These are phyloP conservation scores for Ogataea parapolymorpha DNA, from an alignment of 805 yeast genomes.

Conservation along the genomic window DNA sequence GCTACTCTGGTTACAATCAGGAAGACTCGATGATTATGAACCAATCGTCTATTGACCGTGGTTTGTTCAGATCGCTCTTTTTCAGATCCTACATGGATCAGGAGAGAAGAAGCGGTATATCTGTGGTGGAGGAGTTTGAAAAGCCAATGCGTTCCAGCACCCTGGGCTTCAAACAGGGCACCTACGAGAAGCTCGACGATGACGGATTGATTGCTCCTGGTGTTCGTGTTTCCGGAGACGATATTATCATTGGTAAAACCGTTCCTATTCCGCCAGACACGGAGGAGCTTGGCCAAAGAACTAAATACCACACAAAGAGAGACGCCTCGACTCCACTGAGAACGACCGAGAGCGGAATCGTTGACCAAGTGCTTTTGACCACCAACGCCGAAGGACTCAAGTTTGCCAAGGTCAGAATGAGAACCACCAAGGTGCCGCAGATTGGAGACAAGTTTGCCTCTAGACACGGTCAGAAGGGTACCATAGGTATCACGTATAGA, in stretches of 20 bases:
- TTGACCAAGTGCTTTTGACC: constrained; percentile 93
- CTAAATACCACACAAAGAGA: constrained; percentile 96
- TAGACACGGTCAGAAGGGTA: constrained; percentile 99
- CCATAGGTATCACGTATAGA: constrained; percentile 97
- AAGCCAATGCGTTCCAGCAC: constrained; percentile 95
- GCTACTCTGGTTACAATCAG: constrained; percentile 98
- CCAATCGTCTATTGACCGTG: constrained; percentile 95
- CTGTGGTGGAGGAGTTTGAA: constrained; percentile 95
- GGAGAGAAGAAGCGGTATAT: constrained; percentile 98
- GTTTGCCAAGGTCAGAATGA: constrained; percentile 96
- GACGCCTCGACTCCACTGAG: constrained; percentile 98
- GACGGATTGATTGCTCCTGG: constrained; percentile 99
- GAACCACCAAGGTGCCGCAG: constrained; percentile 98
- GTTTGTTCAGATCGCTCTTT: constrained; percentile 91
- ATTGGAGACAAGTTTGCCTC: constrained; percentile 99
- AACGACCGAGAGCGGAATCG: constrained; percentile 96
- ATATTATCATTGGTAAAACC: constrained; percentile 96
- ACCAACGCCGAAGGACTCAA: constrained; percentile 98
- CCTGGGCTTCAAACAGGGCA: constrained; percentile 92
- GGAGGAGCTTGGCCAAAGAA: constrained; percentile 97
- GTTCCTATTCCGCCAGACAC: constrained; percentile 99
- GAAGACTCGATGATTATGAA: constrained; percentile 99
- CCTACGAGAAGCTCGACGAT: constrained; percentile 96
- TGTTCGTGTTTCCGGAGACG: constrained; percentile 98
- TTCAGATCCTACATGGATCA: constrained; percentile 98